phyloP scores from a whole-genome alignment of 805 yeast species.

The Spathaspora sp. region DNA sequence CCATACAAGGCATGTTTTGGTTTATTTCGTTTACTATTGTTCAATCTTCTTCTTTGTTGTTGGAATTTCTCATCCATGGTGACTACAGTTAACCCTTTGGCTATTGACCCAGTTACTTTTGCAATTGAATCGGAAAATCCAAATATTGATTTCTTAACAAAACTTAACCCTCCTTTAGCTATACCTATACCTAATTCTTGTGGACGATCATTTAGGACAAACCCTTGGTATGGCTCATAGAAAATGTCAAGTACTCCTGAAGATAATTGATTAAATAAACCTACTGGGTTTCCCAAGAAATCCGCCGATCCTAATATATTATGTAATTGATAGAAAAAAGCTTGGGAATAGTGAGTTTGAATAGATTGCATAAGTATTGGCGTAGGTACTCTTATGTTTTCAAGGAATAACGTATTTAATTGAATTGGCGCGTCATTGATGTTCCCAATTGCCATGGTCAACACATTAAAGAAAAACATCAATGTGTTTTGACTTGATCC shows the following conservation, averaged over 20 bases:
- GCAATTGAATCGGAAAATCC: constrained; percentile 93
- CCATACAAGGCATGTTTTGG: constrained; percentile 87
- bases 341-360: constrained; percentile 85
- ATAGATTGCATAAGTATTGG: constrained; percentile 68
- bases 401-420: constrained; percentile 81
- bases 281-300: constrained; percentile 95
- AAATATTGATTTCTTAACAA: constrained; percentile 89
- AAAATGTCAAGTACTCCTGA: constrained; percentile 96
- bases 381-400: constrained; percentile 83
- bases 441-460: constrained; percentile 96
- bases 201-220: constrained; percentile 89
- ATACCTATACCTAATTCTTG: constrained; percentile 92
- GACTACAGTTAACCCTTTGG: constrained; percentile 89
- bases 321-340: constrained; percentile 86
- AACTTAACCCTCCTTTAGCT: constrained; percentile 94
- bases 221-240: constrained; percentile 96
- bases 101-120: constrained; percentile 87
- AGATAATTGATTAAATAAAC: constrained; percentile 85
- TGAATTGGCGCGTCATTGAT: constrained; percentile 95
- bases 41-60: constrained; percentile 63
- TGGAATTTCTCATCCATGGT: constrained; percentile 86
- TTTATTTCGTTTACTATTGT: constrained; percentile 63
- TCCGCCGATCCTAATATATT: constrained; percentile 95
- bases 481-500: constrained; percentile 58
- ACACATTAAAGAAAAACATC: constrained; percentile 73